Percentiles rank a stretch among this genome's conserved stretches.
These are phyloP conservation scores for Plantago major DNA, from an alignment of 257 asterid genomes.

Conservation along the genomic window DNA sequence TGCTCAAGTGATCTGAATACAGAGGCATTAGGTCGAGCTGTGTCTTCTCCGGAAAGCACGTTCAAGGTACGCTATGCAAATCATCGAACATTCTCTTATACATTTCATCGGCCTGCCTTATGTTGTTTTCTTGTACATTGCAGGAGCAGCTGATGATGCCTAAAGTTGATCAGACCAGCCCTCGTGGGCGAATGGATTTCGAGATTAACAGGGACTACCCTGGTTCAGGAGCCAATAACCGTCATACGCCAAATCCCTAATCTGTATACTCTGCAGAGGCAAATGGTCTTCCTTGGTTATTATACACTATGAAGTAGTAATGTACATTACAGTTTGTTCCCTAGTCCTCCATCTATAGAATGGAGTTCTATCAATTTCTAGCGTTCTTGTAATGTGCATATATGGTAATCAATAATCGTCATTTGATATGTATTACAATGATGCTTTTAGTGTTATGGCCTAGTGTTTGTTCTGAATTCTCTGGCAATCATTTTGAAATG, in stretches of 20 bases:
- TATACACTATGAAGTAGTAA: not conserved
- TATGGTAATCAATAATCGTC: no score
- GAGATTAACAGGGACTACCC: slow-evolving; percentile 35
- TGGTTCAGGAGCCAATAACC: slow-evolving; percentile 40
- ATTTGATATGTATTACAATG: no score
- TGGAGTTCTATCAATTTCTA: not conserved
- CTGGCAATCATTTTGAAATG: no score
- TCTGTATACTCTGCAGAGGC: no score
- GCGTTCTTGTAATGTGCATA: no score
- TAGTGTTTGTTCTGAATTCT: no score
- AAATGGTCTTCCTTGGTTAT: not conserved
- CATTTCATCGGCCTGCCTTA: no score
- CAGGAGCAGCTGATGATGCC: slow-evolving; percentile 4
- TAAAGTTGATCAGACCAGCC: slow-evolving; percentile 3
- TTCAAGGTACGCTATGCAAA: slow-evolving; percentile 19
- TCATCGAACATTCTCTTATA: not conserved
- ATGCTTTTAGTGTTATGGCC: no score
- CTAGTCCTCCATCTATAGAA: slow-evolving; percentile 3
- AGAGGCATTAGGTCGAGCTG: slow-evolving; percentile 10
- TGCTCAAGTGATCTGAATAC: slow-evolving; percentile 21
- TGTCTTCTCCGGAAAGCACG: slow-evolving; percentile 11
- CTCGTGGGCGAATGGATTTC: slow-evolving; percentile 27
- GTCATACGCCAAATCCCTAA: slow-evolving; percentile 35
- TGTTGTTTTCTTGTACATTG: not conserved
- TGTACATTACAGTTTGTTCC: slow-evolving; percentile 6